Percentiles rank a stretch among this genome's conserved stretches.
These are phyloP conservation scores for Cardamine chenopodiifolia DNA, from an alignment of 345 rosid genomes.

Conservation along the genomic window DNA sequence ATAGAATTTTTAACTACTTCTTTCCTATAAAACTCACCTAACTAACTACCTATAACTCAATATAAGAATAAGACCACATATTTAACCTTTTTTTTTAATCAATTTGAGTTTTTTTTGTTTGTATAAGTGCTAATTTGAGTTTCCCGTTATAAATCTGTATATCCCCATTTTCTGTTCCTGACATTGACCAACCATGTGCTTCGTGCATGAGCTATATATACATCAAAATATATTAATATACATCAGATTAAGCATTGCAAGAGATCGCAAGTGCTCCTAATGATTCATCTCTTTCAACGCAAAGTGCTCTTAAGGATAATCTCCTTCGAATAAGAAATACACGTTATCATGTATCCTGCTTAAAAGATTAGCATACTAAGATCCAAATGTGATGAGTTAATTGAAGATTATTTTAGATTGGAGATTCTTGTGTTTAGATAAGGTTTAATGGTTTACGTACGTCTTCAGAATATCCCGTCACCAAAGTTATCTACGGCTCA, in stretches of 20 bases:
- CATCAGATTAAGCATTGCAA: background rate
- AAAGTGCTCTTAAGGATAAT: constrained; percentile 8
- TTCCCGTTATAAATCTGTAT: background rate
- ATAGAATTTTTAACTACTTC: too few relatives aligned
- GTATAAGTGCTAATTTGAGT: background rate
- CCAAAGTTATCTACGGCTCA: background rate
- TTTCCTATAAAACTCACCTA: background rate
- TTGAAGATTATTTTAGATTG: background rate
- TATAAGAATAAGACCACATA: background rate
- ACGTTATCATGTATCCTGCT: background rate
- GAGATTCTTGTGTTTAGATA: constrained; percentile 11
- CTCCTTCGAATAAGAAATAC: background rate
- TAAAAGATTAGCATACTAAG: background rate
- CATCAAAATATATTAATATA: background rate
- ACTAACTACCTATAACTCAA: background rate
- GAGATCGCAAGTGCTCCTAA: constrained; percentile 20
- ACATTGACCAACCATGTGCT: constrained; percentile 37
- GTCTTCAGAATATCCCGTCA: constrained; percentile 5
- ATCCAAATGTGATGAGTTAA: background rate
- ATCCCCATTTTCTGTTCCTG: constrained; percentile 15
- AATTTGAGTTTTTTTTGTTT: background rate
- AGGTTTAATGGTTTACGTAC: constrained; percentile 16
- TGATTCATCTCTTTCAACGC: constrained; percentile 29
- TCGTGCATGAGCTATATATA: constrained; percentile 20
- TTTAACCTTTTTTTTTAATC: background rate